phyloP scores from a whole-genome alignment of 495 filamentous ascomycete species.

The Lophiostoma macrostomum region DNA sequence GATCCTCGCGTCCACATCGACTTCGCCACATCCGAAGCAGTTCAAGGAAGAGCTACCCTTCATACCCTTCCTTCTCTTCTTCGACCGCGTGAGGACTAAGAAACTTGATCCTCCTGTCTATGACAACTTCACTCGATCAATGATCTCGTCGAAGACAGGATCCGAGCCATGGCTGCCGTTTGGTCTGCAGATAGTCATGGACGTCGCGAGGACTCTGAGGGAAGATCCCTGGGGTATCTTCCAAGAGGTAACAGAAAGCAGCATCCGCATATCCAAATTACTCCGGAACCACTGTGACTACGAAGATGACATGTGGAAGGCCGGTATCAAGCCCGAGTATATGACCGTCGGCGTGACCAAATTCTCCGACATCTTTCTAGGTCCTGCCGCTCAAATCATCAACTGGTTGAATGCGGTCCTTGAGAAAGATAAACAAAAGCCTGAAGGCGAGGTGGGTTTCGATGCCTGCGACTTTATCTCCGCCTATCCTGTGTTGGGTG shows the following conservation, averaged over 20 bases:
- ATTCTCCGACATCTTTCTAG: conserved; percentile 8
- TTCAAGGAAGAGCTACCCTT: background rate
- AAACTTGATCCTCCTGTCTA: background rate
- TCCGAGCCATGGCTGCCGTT: conserved; percentile 1
- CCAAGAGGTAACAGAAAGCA: background rate
- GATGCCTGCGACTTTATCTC: background rate
- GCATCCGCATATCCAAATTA: background rate
- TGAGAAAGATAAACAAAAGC: background rate
- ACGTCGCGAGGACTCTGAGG: background rate
- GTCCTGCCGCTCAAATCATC: background rate
- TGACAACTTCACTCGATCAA: conserved; percentile 4
- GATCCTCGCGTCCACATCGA: background rate
- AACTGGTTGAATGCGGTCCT: background rate
- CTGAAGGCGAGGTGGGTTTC: background rate
- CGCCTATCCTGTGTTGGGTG: background rate
- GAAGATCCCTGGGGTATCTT: background rate
- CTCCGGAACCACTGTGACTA: conserved; percentile 5
- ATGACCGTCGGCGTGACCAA: conserved; percentile 8
- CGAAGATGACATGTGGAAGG: conserved; percentile 9
- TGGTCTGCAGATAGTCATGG: conserved; percentile 1
- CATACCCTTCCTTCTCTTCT: conserved; percentile 8
- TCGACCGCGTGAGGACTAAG: background rate
- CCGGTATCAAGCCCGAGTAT: conserved; percentile 11
- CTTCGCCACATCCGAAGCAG: background rate
- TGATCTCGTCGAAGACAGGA: background rate